Percentiles rank a stretch among this genome's conserved stretches.
These are phyloP conservation scores for Nitzschia putrida DNA, from an alignment of 108 stramenopile species.

Conservation along the genomic window DNA sequence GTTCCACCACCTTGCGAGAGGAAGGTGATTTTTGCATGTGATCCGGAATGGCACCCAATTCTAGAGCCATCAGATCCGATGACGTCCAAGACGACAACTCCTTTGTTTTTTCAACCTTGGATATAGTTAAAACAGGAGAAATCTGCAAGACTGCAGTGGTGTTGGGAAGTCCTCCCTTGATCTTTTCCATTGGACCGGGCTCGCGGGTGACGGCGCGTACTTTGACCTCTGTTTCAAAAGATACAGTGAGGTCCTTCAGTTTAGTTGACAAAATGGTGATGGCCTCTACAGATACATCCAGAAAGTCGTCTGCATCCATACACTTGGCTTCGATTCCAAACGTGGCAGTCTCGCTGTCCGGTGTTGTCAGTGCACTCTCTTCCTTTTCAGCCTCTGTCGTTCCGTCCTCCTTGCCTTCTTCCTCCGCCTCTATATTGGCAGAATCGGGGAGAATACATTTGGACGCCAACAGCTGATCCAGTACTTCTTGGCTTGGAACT, in stretches of 20 bases:
- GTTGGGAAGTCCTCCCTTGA: neutral
- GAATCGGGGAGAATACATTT: constrained; percentile 29
- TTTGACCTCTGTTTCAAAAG: constrained; percentile 36
- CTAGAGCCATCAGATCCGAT: constrained; percentile 27
- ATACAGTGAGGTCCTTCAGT: constrained; percentile 16
- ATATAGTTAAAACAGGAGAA: constrained; percentile 29
- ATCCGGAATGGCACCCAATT: constrained; percentile 42
- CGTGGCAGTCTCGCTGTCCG: neutral
- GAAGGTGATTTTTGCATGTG: constrained; percentile 28
- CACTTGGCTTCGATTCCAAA: constrained; percentile 41
- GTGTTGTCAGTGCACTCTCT: neutral
- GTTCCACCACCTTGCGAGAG: neutral
- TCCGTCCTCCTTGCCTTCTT: neutral
- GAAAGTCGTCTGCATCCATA: constrained; percentile 3
- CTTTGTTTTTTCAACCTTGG: constrained; percentile 2
- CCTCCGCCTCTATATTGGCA: constrained; percentile 13
- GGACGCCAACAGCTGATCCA: constrained; percentile 40
- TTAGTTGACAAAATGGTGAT: constrained; percentile 30
- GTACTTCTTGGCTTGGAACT: constrained; percentile 31
- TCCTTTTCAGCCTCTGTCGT: neutral
- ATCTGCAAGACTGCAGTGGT: constrained; percentile 19
- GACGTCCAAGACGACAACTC: neutral
- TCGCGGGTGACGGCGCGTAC: constrained; percentile 33
- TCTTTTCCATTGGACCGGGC: neutral
- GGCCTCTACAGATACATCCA: constrained; percentile 30